phyloP scores from a whole-genome alignment of 345 rosid species.

The Punica granatum region DNA sequence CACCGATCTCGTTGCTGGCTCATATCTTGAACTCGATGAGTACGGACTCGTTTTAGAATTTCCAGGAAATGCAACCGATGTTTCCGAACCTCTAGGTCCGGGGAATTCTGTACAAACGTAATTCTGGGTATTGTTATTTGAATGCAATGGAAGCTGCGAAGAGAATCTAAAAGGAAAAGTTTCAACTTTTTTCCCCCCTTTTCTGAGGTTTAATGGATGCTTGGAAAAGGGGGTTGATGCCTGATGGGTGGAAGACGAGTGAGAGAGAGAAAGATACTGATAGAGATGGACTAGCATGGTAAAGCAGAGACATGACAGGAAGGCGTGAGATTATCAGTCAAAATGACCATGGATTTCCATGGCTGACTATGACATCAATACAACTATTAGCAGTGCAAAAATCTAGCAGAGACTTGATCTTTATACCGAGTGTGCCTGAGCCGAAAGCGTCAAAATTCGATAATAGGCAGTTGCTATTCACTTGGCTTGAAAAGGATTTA shows the following conservation, averaged over 20 bases:
- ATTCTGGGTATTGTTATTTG: neutral
- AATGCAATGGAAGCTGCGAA: neutral
- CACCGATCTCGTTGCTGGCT: neutral
- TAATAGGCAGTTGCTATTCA: neutral
- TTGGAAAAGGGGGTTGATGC: neutral
- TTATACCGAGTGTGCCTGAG: neutral
- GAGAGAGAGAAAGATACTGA: neutral
- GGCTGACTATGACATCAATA: conserved; percentile 17
- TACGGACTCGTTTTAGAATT: neutral
- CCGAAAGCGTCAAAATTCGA: neutral
- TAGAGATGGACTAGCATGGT: conserved; percentile 19
- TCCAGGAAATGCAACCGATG: neutral
- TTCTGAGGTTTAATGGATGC: too few relatives aligned
- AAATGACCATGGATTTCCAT: conserved; percentile 25
- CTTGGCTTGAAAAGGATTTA: neutral
- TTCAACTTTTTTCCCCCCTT: too few relatives aligned
- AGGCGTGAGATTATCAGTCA: conserved; percentile 26
- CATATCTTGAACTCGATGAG: neutral
- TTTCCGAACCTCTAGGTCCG: neutral
- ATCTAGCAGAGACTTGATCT: neutral
- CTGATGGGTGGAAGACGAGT: neutral
- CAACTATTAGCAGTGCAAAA: neutral
- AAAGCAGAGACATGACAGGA: conserved; percentile 35
- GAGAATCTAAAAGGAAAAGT: neutral
- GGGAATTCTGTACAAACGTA: neutral